A percentile compares a stretch with the other conserved stretches of the same genome.
phyloP scores from a whole-genome alignment of 495 filamentous ascomycete genomes.

The Penicillium flavigenum region DNA sequence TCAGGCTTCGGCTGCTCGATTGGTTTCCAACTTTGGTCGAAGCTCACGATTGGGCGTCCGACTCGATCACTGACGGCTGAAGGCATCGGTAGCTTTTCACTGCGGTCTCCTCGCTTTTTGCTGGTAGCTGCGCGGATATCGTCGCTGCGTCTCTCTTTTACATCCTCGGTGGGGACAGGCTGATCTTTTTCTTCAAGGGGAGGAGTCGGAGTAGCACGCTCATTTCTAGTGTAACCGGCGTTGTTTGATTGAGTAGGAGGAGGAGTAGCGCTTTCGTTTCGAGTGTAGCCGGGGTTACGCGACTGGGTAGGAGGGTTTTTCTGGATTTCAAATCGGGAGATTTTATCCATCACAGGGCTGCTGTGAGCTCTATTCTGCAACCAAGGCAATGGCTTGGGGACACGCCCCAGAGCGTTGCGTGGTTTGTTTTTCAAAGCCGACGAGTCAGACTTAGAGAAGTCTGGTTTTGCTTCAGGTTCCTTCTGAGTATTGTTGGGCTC shows the following conservation, averaged over 20 bases:
- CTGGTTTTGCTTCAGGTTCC: slow-evolving; percentile 31
- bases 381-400: slow-evolving; percentile 43
- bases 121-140: slow-evolving; percentile 90
- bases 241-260: slow-evolving; percentile 66
- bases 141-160: slow-evolving; percentile 76
- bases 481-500: slow-evolving; percentile 58
- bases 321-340: slow-evolving; percentile 71
- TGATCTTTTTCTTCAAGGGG: slow-evolving; percentile 21
- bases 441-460: slow-evolving; percentile 42
- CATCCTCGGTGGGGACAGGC: slow-evolving; percentile 59
- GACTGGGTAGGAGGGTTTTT: slow-evolving; percentile 75
- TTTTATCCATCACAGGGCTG: slow-evolving; percentile 52
- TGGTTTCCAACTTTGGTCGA: slow-evolving; percentile 77
- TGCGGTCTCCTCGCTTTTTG: slow-evolving; percentile 81
- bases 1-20: slow-evolving; percentile 33
- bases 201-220: slow-evolving; percentile 34
- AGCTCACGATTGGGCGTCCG: slow-evolving; percentile 90
- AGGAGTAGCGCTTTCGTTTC: slow-evolving; percentile 50
- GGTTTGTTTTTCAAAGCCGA: slow-evolving; percentile 53
- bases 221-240: slow-evolving; percentile 69
- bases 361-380: slow-evolving; percentile 36
- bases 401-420: slow-evolving; percentile 59
- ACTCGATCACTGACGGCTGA: slow-evolving; percentile 80
- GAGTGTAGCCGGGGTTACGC: slow-evolving; percentile 68
- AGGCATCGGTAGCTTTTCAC: slow-evolving; percentile 78